Conservation (phyloP, 2,329 filamentous ascomycete genomes). For the Nemania sp. region DNA sequence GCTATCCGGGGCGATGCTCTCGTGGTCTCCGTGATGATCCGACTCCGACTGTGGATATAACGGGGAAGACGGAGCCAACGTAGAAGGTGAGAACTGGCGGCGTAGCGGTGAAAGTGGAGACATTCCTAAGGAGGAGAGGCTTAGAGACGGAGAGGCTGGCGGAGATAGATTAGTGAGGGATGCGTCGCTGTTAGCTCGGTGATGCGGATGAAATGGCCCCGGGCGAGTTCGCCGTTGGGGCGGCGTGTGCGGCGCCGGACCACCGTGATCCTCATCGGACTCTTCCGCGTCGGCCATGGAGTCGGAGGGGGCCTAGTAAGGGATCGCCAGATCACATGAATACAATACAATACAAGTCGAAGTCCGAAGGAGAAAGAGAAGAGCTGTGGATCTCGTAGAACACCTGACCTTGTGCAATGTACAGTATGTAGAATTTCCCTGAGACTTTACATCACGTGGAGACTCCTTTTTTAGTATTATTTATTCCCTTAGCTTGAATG, state of each 20-base stretch:
- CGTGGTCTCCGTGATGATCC: constrained; percentile 42
- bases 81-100: constrained; percentile 43
- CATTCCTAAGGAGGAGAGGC: constrained; percentile 45
- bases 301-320: neutral
- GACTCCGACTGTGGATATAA: constrained; percentile 40
- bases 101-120: constrained; percentile 48
- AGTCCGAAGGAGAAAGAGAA: no score
- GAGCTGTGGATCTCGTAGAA: neutral
- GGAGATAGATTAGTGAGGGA: constrained; percentile 41
- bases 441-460: constrained; percentile 3
- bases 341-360: neutral
- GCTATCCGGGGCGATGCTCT: constrained; percentile 52
- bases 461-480: neutral
- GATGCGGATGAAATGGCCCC: constrained; percentile 29
- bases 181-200: constrained; percentile 37
- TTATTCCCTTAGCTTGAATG: constrained; percentile 9
- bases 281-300: constrained; percentile 42
- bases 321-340: constrained; percentile 21
- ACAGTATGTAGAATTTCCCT: neutral
- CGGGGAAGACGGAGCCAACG: constrained; percentile 39
- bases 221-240: constrained; percentile 27
- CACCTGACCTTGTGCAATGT: neutral
- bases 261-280: constrained; percentile 42
- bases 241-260: constrained; percentile 41
- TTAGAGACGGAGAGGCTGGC: constrained; percentile 46